Conservation (phyloP, 2,329 filamentous ascomycete genomes). For the Pestalotiopsis sp. region DNA sequence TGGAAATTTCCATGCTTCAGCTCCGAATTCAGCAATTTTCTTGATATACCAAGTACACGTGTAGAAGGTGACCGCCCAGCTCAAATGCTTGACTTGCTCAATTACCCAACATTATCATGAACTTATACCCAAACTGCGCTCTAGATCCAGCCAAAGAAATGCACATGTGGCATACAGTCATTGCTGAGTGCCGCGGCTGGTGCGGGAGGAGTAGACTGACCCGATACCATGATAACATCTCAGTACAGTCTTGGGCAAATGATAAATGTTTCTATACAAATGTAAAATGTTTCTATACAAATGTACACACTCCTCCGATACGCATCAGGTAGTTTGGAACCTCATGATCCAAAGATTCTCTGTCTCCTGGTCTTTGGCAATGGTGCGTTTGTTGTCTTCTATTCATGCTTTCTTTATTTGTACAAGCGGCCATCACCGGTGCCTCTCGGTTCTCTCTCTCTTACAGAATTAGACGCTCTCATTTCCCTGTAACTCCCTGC, state of each 20-base stretch:
- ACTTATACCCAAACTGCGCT: too few relatives aligned
- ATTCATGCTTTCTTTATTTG: constrained; percentile 20
- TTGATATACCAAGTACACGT: not conserved
- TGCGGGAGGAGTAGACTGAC: too few relatives aligned
- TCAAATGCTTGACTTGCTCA: too few relatives aligned
- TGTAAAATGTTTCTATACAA: constrained; percentile 5
- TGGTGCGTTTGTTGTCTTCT: constrained; percentile 22
- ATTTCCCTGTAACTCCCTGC: not conserved
- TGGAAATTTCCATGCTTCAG: not conserved
- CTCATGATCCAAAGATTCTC: not conserved
- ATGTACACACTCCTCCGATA: not conserved
- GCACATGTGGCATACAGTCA: too few relatives aligned
- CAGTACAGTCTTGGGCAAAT: not conserved
- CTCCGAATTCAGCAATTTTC: too few relatives aligned
- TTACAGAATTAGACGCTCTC: constrained; percentile 11
- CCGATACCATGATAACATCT: too few relatives aligned
- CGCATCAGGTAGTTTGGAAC: not conserved
- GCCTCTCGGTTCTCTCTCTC: not conserved
- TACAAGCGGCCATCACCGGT: constrained; percentile 19
- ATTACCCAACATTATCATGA: too few relatives aligned
- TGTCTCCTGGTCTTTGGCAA: constrained; percentile 2
- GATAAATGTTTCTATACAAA: constrained; percentile 2
- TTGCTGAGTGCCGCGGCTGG: too few relatives aligned
- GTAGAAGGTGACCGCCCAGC: too few relatives aligned
- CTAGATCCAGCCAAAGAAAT: too few relatives aligned